Conservation (phyloP, 768 basidiomycete species). For the Tylopilus subfusipes region DNA sequence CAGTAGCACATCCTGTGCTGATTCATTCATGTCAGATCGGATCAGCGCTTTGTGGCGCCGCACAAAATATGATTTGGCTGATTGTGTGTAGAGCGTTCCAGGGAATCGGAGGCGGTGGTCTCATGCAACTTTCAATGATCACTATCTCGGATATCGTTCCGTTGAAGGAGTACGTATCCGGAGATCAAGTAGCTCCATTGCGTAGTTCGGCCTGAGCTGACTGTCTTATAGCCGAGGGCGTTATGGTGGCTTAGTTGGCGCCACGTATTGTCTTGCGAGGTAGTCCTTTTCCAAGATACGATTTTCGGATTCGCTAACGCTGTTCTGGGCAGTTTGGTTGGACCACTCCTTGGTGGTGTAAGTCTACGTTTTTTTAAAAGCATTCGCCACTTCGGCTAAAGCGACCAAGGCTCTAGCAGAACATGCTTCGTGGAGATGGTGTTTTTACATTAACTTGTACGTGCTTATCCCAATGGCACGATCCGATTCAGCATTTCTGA, state of each 20-base stretch:
- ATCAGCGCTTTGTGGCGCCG: constrained; percentile 76
- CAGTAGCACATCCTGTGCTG: not conserved
- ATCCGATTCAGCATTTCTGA: not conserved
- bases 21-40: constrained; percentile 46
- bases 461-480: not conserved
- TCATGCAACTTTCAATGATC: constrained; percentile 71
- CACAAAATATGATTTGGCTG: constrained; percentile 74
- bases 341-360: constrained; percentile 79
- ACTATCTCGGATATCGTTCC: constrained; percentile 81
- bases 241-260: constrained; percentile 67
- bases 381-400: too few relatives aligned
- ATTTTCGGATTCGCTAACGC: not conserved
- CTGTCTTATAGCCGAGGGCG: constrained; percentile 58
- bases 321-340: constrained; percentile 45
- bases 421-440: constrained; percentile 78
- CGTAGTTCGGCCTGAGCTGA: constrained; percentile 13
- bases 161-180: constrained; percentile 56
- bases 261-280: constrained; percentile 72
- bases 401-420: constrained; percentile 34
- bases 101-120: constrained; percentile 78
- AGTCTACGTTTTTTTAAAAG: constrained; percentile 26
- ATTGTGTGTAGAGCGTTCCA: constrained; percentile 74
- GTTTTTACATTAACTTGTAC: constrained; percentile 71
- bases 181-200: not conserved
- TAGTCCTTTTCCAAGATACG: not conserved